These are phyloP conservation scores for Leccinum sublutescens DNA, from an alignment of 768 basidiomycete genomes.

Conservation along the genomic window DNA sequence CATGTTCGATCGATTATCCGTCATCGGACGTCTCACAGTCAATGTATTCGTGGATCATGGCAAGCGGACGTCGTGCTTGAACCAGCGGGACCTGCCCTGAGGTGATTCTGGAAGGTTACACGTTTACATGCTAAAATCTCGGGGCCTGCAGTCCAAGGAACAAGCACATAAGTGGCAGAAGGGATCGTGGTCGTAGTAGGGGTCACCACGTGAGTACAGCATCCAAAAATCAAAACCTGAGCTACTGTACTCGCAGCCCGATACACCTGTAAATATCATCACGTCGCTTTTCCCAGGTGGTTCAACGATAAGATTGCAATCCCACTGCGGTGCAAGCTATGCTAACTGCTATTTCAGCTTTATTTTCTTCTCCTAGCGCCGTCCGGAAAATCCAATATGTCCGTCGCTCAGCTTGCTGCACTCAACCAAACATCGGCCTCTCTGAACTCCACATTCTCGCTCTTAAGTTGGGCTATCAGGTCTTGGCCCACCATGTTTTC, in stretches of 20 bases:
- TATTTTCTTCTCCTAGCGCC: slow-evolving; percentile 31
- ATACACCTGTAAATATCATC: slow-evolving; percentile 7
- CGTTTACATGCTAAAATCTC: too few relatives aligned
- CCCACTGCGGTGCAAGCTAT: neutral
- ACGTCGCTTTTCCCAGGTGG: slow-evolving; percentile 13
- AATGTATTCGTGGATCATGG: too few relatives aligned
- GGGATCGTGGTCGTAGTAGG: too few relatives aligned
- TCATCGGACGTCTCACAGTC: too few relatives aligned
- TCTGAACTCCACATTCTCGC: slow-evolving; percentile 22
- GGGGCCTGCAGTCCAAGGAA: too few relatives aligned
- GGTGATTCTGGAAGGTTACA: too few relatives aligned
- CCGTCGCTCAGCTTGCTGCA: slow-evolving; percentile 31
- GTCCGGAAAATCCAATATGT: slow-evolving; percentile 21
- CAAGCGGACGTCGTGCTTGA: too few relatives aligned
- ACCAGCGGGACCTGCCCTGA: too few relatives aligned
- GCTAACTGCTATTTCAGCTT: slow-evolving; percentile 11
- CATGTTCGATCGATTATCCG: too few relatives aligned
- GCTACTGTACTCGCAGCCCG: slow-evolving; percentile 2
- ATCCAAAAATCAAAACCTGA: slow-evolving; percentile 3
- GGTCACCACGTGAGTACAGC: too few relatives aligned
- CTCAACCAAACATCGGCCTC: slow-evolving; percentile 26
- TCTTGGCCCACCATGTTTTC: slow-evolving; percentile 17
- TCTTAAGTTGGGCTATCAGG: slow-evolving; percentile 7
- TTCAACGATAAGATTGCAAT: slow-evolving; percentile 13
- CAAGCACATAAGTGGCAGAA: too few relatives aligned